Conservation (phyloP, 2,329 filamentous ascomycete genomes). For the Cercospora beticola region DNA sequence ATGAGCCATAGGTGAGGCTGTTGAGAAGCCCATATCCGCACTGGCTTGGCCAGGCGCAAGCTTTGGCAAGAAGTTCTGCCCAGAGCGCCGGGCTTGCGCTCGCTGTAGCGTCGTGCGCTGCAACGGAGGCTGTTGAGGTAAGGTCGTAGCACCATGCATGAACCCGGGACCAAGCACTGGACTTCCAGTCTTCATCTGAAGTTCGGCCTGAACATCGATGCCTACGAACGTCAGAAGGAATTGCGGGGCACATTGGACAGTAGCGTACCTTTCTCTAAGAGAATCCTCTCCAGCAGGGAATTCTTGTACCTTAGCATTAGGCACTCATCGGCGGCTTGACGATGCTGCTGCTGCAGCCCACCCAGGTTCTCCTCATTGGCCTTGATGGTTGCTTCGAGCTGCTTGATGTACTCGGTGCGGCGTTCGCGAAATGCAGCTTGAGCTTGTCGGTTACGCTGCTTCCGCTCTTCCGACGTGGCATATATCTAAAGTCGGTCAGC, state of each 20-base stretch:
- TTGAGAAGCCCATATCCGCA: constrained; percentile 43
- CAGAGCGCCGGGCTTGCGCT: constrained; percentile 50
- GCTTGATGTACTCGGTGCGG: constrained; percentile 98
- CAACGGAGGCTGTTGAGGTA: constrained; percentile 54
- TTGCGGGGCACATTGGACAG: background rate
- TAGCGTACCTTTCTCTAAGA: constrained; percentile 83
- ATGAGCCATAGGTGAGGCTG: constrained; percentile 70
- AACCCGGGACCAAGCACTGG: constrained; percentile 70
- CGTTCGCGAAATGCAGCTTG: constrained; percentile 97
- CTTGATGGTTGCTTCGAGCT: constrained; percentile 94
- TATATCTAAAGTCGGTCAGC: constrained; percentile 69
- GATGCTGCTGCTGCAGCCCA: constrained; percentile 89
- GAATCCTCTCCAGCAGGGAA: constrained; percentile 88
- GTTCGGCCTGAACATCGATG: constrained; percentile 94
- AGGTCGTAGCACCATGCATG: constrained; percentile 44
- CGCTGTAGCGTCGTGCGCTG: constrained; percentile 79
- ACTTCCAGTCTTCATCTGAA: constrained; percentile 87
- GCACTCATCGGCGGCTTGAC: constrained; percentile 92
- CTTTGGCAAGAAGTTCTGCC: constrained; percentile 36
- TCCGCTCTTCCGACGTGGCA: constrained; percentile 96
- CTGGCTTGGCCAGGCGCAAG: constrained; percentile 43
- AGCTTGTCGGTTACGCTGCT: constrained; percentile 94
- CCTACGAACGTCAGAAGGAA: constrained; percentile 52
- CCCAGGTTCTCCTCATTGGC: constrained; percentile 93
- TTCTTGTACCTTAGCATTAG: constrained; percentile 99